These are phyloP conservation scores for Emergomyces orientalis DNA, from an alignment of 2,329 filamentous ascomycete genomes.

Conservation along the genomic window DNA sequence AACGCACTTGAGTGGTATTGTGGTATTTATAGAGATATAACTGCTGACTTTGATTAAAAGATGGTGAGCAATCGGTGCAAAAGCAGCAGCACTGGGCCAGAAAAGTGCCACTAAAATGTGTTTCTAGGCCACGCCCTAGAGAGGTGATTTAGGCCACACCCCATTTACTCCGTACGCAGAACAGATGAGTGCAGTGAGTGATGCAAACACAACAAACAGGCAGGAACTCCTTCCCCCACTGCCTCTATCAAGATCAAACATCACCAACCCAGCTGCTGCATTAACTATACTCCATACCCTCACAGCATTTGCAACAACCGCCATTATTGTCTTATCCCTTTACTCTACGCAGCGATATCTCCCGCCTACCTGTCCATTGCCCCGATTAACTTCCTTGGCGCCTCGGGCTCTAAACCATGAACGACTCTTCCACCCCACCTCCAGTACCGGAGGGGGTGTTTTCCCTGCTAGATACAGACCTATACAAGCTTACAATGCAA, in stretches of 20 bases:
- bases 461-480: slow-evolving; percentile 71
- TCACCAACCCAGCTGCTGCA: neutral
- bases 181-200: too few relatives aligned
- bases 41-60: too few relatives aligned
- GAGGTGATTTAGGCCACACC: too few relatives aligned
- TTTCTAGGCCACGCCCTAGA: too few relatives aligned
- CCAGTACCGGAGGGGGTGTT: slow-evolving; percentile 57
- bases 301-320: neutral
- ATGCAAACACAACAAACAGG: neutral
- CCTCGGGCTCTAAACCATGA: neutral
- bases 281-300: neutral
- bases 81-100: too few relatives aligned
- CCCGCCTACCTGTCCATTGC: neutral
- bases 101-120: too few relatives aligned
- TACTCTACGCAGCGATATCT: neutral
- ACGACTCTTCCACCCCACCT: neutral
- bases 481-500: slow-evolving; percentile 99
- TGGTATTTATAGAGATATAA: too few relatives aligned
- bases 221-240: too few relatives aligned
- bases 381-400: neutral
- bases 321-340: neutral
- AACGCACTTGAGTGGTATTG: too few relatives aligned
- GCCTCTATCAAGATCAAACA: neutral
- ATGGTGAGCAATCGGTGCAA: too few relatives aligned
- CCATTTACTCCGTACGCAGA: too few relatives aligned